Evolutionary conservation across 345 rosid genomes (phyloP).

Genomic region (Populus nigra): DNA sequence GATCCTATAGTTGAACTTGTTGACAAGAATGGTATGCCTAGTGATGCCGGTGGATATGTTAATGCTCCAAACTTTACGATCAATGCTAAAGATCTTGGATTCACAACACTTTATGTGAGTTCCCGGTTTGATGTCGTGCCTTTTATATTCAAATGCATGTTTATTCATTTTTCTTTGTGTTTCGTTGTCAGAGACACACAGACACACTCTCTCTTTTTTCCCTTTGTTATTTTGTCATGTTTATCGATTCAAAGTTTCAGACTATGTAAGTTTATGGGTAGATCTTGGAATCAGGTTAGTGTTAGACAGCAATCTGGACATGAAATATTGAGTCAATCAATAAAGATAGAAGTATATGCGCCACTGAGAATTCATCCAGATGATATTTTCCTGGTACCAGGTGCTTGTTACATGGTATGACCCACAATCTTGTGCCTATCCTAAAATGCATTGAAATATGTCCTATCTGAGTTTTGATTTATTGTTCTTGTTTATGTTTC

Average conservation of each 20-base stretch:
- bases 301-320: slow-evolving; percentile 75
- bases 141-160: not conserved
- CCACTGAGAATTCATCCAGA: slow-evolving; percentile 73
- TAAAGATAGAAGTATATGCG: slow-evolving; percentile 84
- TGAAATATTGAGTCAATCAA: slow-evolving; percentile 62
- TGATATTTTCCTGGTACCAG: slow-evolving; percentile 75
- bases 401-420: slow-evolving; percentile 80
- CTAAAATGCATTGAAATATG: not conserved
- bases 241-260: slow-evolving; percentile 3
- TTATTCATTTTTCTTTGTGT: not conserved
- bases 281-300: slow-evolving; percentile 58
- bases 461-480: not conserved
- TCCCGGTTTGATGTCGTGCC: slow-evolving; percentile 20
- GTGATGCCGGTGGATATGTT: slow-evolving; percentile 41
- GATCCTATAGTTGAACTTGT: slow-evolving; percentile 62
- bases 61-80: slow-evolving; percentile 50
- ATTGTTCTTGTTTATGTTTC: slow-evolving; percentile 6
- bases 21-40: slow-evolving; percentile 36
- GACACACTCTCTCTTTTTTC: no score
- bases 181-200: not conserved
- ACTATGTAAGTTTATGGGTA: slow-evolving; percentile 23
- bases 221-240: no score
- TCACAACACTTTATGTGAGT: slow-evolving; percentile 78
- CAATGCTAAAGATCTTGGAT: slow-evolving; percentile 65
- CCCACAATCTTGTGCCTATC: not conserved